phyloP scores from a whole-genome alignment of 768 basidiomycete species.

The Tulasnella sp. region DNA sequence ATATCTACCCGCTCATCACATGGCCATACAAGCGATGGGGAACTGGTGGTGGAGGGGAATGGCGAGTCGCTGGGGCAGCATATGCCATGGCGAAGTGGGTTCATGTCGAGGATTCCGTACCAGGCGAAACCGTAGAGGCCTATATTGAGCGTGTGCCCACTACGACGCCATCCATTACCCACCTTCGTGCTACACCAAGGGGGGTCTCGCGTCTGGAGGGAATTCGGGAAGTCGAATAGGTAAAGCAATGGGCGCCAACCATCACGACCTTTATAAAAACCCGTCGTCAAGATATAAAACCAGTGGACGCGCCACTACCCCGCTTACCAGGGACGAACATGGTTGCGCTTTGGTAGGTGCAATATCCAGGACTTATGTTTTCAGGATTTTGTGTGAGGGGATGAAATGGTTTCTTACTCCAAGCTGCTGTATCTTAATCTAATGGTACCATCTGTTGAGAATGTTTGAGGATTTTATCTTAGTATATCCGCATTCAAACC shows the following conservation, averaged over 20 bases:
- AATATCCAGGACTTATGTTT: too few relatives aligned
- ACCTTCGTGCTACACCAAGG: constrained; percentile 26
- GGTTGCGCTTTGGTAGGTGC: too few relatives aligned
- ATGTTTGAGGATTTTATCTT: too few relatives aligned
- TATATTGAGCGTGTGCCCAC: constrained; percentile 10
- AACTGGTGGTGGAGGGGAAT: constrained; percentile 54
- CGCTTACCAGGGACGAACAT: too few relatives aligned
- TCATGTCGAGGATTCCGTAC: constrained; percentile 14
- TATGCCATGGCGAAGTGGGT: constrained; percentile 9
- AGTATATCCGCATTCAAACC: too few relatives aligned
- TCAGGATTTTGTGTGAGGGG: too few relatives aligned
- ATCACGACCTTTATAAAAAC: too few relatives aligned
- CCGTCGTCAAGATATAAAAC: too few relatives aligned
- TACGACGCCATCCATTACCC: constrained; percentile 13
- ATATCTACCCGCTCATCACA: constrained; percentile 62
- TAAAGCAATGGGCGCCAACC: constrained; percentile 59
- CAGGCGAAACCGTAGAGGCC: constrained; percentile 15
- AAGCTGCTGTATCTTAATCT: too few relatives aligned
- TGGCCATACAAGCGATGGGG: constrained; percentile 68
- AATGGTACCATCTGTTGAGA: too few relatives aligned
- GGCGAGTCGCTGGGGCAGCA: constrained; percentile 29
- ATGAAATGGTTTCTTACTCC: too few relatives aligned
- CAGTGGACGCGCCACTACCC: too few relatives aligned
- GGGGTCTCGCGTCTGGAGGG: constrained; percentile 38
- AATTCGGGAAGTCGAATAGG: constrained; percentile 66